These are phyloP conservation scores for Cladophialophora bantiana DNA, from an alignment of 2,329 filamentous ascomycete species.

Conservation along the genomic window DNA sequence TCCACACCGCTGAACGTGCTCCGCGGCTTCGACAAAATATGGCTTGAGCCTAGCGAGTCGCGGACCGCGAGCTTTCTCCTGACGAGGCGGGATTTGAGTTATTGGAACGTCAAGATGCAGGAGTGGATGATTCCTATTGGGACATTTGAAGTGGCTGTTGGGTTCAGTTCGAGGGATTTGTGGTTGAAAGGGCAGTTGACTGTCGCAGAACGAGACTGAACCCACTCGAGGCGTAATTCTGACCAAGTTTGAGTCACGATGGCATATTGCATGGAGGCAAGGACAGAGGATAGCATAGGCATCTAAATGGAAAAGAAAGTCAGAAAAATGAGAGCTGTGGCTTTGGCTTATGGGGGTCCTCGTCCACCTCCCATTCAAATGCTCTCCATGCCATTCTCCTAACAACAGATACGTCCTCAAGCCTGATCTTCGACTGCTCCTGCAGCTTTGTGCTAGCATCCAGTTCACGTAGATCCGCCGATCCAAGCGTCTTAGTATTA, in stretches of 20 bases:
- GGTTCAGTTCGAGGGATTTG: slow-evolving; percentile 38
- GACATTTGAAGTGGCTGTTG: slow-evolving; percentile 24
- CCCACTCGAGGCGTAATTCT: not conserved
- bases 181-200: not conserved
- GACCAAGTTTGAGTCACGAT: not conserved
- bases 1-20: slow-evolving; percentile 65
- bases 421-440: too few relatives aligned
- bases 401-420: too few relatives aligned
- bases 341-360: not conserved
- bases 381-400: not conserved
- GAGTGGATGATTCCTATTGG: slow-evolving; percentile 59
- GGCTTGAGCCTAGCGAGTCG: slow-evolving; percentile 57
- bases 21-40: slow-evolving; percentile 68
- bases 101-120: slow-evolving; percentile 67
- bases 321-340: not conserved
- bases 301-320: not conserved
- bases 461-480: too few relatives aligned
- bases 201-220: not conserved
- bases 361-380: not conserved
- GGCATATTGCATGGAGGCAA: not conserved
- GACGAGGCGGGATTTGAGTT: slow-evolving; percentile 67
- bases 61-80: slow-evolving; percentile 61
- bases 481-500: too few relatives aligned
- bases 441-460: too few relatives aligned
- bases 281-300: not conserved